A percentile compares a stretch with the other conserved stretches of the same genome.
Evolutionary conservation across 805 yeast genomes (phyloP).

Genomic region (Cyberlindnera americana): DNA sequence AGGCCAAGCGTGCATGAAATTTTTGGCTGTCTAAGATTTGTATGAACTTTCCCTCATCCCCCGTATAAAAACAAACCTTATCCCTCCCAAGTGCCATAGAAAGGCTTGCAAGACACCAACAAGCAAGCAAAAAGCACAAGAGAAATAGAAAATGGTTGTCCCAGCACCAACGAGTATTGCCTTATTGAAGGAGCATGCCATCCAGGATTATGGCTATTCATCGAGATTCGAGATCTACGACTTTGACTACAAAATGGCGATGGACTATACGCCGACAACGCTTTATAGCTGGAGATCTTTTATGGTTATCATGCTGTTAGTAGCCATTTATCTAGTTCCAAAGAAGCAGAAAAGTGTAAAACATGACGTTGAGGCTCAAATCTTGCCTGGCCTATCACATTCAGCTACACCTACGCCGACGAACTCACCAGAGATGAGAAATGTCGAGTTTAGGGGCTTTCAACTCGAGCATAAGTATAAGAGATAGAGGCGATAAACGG

Average conservation of each 20-base stretch:
- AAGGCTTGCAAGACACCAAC: neutral
- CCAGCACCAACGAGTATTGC: conserved; percentile 25
- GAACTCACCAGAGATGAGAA: neutral
- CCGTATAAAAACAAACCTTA: too few species aligned
- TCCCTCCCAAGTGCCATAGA: too few species aligned
- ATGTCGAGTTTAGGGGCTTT: neutral
- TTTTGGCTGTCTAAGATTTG: too few species aligned
- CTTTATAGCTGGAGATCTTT: too few species aligned
- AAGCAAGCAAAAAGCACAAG: neutral
- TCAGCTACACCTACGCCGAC: conserved; percentile 7
- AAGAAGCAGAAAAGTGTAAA: too few species aligned
- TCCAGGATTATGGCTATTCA: conserved; percentile 22
- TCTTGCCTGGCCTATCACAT: conserved; percentile 9
- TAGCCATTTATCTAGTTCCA: too few species aligned
- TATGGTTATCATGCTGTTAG: too few species aligned
- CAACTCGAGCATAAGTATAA: too few species aligned
- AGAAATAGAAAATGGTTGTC: conserved; percentile 21
- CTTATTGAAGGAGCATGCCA: conserved; percentile 28
- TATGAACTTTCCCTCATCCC: too few species aligned
- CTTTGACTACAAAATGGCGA: conserved; percentile 19
- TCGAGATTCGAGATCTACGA: conserved; percentile 14
- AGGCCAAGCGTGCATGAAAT: too few species aligned
- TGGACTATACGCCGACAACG: conserved; percentile 1
- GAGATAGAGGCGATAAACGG: too few species aligned
- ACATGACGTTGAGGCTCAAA: conserved; percentile 8